phyloP scores from a whole-genome alignment of 2,329 filamentous ascomycete species.

The Alternaria ethzedia region DNA sequence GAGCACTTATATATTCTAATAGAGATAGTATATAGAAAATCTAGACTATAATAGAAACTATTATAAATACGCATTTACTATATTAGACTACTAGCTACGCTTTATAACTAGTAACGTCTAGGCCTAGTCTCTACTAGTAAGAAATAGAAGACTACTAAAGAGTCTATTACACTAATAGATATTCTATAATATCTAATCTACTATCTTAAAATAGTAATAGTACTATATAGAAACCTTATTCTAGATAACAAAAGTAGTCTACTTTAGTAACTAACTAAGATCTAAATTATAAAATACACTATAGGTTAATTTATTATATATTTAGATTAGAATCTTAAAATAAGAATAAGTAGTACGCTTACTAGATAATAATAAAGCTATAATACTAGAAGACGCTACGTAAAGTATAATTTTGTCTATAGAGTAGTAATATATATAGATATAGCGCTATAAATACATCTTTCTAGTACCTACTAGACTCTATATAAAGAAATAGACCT shows the following conservation, averaged over 20 bases:
- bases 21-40: too few relatives aligned
- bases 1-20: too few relatives aligned
- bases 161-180: not conserved
- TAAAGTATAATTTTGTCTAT: not conserved
- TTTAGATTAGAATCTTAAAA: not conserved
- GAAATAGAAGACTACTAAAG: not conserved
- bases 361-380: not conserved
- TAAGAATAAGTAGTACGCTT: not conserved
- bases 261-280: not conserved
- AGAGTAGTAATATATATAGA: not conserved
- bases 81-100: too few relatives aligned
- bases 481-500: not conserved
- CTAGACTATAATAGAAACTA: too few relatives aligned
- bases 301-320: not conserved
- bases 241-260: not conserved
- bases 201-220: not conserved
- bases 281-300: not conserved
- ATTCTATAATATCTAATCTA: not conserved
- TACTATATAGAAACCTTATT: not conserved
- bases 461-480: not conserved
- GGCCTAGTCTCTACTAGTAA: not conserved
- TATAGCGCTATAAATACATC: not conserved
- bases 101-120: too few relatives aligned
- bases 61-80: too few relatives aligned
- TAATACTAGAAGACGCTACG: not conserved